phyloP scores from a whole-genome alignment of 306 rosid species.

The Arachis stenosperma region DNA sequence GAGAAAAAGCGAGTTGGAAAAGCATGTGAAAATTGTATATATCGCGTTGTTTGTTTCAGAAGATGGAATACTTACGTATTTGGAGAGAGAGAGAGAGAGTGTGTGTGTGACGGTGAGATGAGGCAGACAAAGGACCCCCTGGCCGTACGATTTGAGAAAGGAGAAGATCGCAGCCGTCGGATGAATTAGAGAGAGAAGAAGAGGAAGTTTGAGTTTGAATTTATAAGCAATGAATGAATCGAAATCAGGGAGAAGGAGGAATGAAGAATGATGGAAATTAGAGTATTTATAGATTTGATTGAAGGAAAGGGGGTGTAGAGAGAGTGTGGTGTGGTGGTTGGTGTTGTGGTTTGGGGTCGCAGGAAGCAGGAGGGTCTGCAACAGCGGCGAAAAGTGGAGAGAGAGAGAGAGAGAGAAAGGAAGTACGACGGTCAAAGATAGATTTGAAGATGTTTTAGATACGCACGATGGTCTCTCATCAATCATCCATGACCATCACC shows the following conservation, averaged over 20 bases:
- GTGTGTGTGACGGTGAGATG: neutral
- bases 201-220: slow-evolving; percentile 8
- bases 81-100: slow-evolving; percentile 32
- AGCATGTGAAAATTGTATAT: slow-evolving; percentile 25
- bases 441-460: slow-evolving; percentile 63
- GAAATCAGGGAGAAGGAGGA: slow-evolving; percentile 37
- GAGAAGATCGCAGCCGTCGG: slow-evolving; percentile 79
- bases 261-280: slow-evolving; percentile 26
- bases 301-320: neutral
- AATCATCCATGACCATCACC: too few relatives aligned
- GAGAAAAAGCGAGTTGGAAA: slow-evolving; percentile 44
- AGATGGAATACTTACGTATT: slow-evolving; percentile 62
- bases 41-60: neutral
- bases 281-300: slow-evolving; percentile 28
- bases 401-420: slow-evolving; percentile 40
- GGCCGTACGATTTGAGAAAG: slow-evolving; percentile 69
- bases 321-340: neutral
- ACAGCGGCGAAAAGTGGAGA: slow-evolving; percentile 72
- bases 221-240: slow-evolving; percentile 35
- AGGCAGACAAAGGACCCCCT: slow-evolving; percentile 59
- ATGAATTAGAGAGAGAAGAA: slow-evolving; percentile 43
- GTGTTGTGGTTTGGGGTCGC: slow-evolving; percentile 7
- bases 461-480: slow-evolving; percentile 35
- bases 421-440: slow-evolving; percentile 87
- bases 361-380: slow-evolving; percentile 51